Evolutionary conservation across 2,329 filamentous ascomycete species (phyloP).

Genomic region (Penicillium sp.): DNA sequence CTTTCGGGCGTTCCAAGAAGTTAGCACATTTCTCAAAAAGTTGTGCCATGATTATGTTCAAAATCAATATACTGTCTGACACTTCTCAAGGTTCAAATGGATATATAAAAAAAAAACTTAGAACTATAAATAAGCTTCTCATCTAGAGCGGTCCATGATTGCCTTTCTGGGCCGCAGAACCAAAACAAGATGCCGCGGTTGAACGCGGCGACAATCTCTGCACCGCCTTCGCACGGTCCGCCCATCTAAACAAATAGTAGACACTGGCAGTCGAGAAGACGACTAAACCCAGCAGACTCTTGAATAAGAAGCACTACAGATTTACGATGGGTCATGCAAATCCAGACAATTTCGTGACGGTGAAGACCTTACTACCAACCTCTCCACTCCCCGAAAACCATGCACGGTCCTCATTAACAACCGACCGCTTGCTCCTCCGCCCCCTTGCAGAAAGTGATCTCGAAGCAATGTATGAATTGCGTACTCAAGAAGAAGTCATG

Average conservation of each 20-base stretch:
- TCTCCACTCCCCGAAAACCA: slow-evolving; percentile 13
- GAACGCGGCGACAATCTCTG: neutral
- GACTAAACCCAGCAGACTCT: neutral
- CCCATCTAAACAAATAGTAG: neutral
- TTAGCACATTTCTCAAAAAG: no score
- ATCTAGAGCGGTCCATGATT: no score
- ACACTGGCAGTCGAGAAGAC: neutral
- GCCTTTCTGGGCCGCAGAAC: neutral
- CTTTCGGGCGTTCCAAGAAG: no score
- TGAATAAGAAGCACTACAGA: neutral
- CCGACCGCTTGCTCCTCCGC: slow-evolving; percentile 13
- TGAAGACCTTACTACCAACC: slow-evolving; percentile 14
- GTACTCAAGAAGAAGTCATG: slow-evolving; percentile 19
- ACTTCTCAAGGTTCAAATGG: no score
- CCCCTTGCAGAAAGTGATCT: slow-evolving; percentile 11
- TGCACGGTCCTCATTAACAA: slow-evolving; percentile 11
- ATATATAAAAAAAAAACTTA: no score
- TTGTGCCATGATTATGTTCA: no score
- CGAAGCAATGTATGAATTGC: slow-evolving; percentile 13
- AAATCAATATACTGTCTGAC: no score
- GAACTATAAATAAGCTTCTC: no score
- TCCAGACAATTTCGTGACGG: slow-evolving; percentile 2
- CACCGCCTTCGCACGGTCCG: slow-evolving; percentile 6
- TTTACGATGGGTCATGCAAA: neutral
- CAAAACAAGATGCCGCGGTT: neutral